Evolutionary conservation across 1,139 yeast genomes (phyloP).

Genomic region (Yamadazyma triangularis): DNA sequence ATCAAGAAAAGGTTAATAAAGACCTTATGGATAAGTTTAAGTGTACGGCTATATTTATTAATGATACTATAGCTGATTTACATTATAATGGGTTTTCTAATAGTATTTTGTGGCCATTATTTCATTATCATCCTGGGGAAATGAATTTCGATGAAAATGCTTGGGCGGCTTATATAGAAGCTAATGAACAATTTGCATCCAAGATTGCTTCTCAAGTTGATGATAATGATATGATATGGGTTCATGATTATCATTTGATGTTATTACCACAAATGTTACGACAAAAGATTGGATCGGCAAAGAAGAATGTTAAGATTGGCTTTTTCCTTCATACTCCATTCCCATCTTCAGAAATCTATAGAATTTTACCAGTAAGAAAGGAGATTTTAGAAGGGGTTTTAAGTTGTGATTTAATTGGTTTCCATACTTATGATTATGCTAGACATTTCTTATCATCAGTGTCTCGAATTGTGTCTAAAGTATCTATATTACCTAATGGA

Average conservation of each 20-base stretch:
- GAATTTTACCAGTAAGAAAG: slow-evolving; percentile 91
- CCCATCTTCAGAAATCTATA: slow-evolving; percentile 93
- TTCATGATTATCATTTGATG: slow-evolving; percentile 97
- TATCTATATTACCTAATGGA: slow-evolving; percentile 87
- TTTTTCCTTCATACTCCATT: slow-evolving; percentile 97
- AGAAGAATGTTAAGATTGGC: slow-evolving; percentile 70
- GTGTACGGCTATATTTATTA: slow-evolving; percentile 84
- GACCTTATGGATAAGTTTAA: slow-evolving; percentile 77
- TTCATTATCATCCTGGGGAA: slow-evolving; percentile 99
- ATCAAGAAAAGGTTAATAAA: slow-evolving; percentile 60
- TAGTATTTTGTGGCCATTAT: slow-evolving; percentile 91
- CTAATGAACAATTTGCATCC: slow-evolving; percentile 78
- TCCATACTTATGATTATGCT: slow-evolving; percentile 99
- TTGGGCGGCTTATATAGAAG: slow-evolving; percentile 97
- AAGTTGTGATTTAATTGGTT: slow-evolving; percentile 92
- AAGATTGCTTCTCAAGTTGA: slow-evolving; percentile 66
- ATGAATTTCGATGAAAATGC: slow-evolving; percentile 97
- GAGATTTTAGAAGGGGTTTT: slow-evolving; percentile 90
- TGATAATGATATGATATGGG: slow-evolving; percentile 93
- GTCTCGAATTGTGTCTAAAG: slow-evolving; percentile 70
- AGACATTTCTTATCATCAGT: slow-evolving; percentile 92
- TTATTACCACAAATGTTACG: slow-evolving; percentile 87
- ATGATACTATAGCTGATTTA: slow-evolving; percentile 87
- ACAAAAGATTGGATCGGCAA: slow-evolving; percentile 46
- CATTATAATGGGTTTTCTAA: slow-evolving; percentile 97